A percentile compares a stretch with the other conserved stretches of the same genome.
phyloP scores from a whole-genome alignment of 345 rosid species.

The Salix udensis region DNA sequence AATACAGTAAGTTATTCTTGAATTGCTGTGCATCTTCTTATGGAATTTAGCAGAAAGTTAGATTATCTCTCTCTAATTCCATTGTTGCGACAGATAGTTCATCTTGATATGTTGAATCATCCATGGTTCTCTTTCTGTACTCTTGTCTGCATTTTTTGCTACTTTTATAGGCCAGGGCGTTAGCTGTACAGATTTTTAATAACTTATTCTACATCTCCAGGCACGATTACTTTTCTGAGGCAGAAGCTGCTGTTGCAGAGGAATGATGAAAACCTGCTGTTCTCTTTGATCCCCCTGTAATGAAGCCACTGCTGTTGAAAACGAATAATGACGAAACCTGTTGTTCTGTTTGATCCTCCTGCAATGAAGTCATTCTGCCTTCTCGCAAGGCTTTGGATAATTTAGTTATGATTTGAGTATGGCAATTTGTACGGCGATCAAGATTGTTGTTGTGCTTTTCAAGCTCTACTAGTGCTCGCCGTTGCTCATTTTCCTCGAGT shows the following conservation, averaged over 20 bases:
- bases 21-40: neutral
- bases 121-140: neutral
- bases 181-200: neutral
- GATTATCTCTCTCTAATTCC: no score
- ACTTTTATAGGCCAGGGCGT: neutral
- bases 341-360: neutral
- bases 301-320: constrained; percentile 27
- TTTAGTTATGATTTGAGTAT: constrained; percentile 2
- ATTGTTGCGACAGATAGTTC: no score
- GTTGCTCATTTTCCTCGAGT: no score
- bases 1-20: constrained; percentile 48
- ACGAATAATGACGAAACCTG: constrained; percentile 43
- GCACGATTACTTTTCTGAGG: constrained; percentile 55
- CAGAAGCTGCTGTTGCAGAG: constrained; percentile 39
- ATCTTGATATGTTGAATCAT: neutral
- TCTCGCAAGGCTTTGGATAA: constrained; percentile 3
- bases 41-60: neutral
- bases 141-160: neutral
- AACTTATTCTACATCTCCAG: constrained; percentile 30
- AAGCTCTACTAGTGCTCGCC: neutral
- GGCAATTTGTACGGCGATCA: constrained; percentile 8
- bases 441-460: constrained; percentile 11
- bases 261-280: constrained; percentile 40
- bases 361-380: neutral
- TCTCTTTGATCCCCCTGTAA: neutral